phyloP scores from a whole-genome alignment of 2,329 filamentous ascomycete genomes.

The Fusarium cyanostomum region DNA sequence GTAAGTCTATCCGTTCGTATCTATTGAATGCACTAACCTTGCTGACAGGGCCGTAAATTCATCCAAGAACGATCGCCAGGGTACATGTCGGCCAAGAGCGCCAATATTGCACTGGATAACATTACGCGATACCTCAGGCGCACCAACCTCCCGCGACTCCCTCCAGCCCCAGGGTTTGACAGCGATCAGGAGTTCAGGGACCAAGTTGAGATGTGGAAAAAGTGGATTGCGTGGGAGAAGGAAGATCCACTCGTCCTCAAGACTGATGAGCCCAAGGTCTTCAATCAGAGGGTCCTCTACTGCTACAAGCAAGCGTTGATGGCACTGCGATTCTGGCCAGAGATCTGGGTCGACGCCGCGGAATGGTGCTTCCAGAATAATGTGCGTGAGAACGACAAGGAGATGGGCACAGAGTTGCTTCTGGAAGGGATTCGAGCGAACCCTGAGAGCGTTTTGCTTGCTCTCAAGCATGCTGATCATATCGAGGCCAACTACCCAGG shows the following conservation, averaged over 20 bases:
- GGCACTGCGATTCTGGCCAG: constrained; percentile 92
- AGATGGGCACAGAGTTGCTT: constrained; percentile 77
- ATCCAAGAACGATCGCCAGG: constrained; percentile 90
- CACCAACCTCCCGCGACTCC: constrained; percentile 80
- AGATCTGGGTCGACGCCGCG: constrained; percentile 94
- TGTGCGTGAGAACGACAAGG: constrained; percentile 67
- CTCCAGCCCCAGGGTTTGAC: constrained; percentile 85
- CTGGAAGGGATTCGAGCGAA: constrained; percentile 86
- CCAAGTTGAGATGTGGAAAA: constrained; percentile 90
- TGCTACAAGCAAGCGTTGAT: constrained; percentile 94
- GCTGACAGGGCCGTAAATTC: constrained; percentile 84
- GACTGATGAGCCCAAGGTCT: constrained; percentile 78
- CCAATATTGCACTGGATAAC: constrained; percentile 90
- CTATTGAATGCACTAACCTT: constrained; percentile 33
- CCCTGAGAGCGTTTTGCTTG: constrained; percentile 89
- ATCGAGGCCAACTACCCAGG: constrained; percentile 81
- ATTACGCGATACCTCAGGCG: constrained; percentile 80
- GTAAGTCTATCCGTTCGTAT: constrained; percentile 57
- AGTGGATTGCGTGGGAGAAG: constrained; percentile 96
- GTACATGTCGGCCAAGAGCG: constrained; percentile 96
- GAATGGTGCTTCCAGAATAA: constrained; percentile 90
- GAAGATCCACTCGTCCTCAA: constrained; percentile 88
- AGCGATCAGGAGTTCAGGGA: constrained; percentile 84
- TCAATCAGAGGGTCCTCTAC: constrained; percentile 83
- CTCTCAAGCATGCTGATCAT: constrained; percentile 88